Conservation (phyloP, 1,284 basidiomycete genomes). For the Wallemia mellicola region DNA sequence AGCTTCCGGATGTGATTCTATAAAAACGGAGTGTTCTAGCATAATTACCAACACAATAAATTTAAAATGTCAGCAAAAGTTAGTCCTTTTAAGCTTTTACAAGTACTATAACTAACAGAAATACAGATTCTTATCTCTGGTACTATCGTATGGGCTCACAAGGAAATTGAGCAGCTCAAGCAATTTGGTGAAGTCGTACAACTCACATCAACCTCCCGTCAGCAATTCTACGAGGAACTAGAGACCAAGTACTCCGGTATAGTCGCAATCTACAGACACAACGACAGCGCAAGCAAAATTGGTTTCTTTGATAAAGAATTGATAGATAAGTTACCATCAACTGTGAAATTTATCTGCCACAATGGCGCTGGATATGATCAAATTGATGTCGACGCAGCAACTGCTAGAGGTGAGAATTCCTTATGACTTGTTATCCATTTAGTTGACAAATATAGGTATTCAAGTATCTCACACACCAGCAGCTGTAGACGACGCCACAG, state of each 20-base stretch:
- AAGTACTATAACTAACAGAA: not conserved
- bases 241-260: constrained; percentile 26
- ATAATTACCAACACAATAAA: too few relatives aligned
- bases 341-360: constrained; percentile 58
- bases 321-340: constrained; percentile 30
- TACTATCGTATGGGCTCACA: not conserved
- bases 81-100: not conserved
- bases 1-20: too few relatives aligned
- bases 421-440: constrained; percentile 2
- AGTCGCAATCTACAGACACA: constrained; percentile 50
- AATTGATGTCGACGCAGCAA: constrained; percentile 45
- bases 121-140: not conserved
- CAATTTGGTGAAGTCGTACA: not conserved
- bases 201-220: constrained; percentile 1
- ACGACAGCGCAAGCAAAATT: constrained; percentile 29
- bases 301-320: constrained; percentile 54
- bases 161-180: constrained; percentile 1
- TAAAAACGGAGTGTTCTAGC: too few relatives aligned
- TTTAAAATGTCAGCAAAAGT: not conserved
- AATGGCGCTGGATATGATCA: constrained; percentile 81
- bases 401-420: constrained; percentile 25
- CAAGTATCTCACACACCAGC: constrained; percentile 66
- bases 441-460: constrained; percentile 26
- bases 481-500: constrained; percentile 71
- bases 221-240: constrained; percentile 2